Evolutionary conservation across 2,329 filamentous ascomycete genomes (phyloP).

Genomic region (Ceratocystiopsis brevicomis): DNA sequence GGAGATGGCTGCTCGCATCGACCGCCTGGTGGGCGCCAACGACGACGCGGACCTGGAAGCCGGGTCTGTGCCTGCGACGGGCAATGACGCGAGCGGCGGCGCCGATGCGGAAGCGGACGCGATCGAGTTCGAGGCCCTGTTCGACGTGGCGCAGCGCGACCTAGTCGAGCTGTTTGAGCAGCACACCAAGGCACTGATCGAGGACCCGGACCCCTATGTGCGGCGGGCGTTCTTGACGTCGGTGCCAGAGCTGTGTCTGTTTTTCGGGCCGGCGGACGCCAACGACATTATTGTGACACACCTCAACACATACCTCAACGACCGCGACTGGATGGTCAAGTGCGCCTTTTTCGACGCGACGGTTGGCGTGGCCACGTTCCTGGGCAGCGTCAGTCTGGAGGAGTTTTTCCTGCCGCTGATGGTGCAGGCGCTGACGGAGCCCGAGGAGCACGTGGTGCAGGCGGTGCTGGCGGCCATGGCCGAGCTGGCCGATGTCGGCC

Average conservation of each 20-base stretch:
- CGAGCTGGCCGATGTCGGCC: constrained; percentile 68
- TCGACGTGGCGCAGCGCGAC: constrained; percentile 70
- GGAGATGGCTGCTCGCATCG: constrained; percentile 34
- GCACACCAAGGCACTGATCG: constrained; percentile 77
- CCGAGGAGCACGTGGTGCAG: constrained; percentile 87
- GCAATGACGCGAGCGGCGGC: constrained; percentile 16
- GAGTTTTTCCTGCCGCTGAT: constrained; percentile 92
- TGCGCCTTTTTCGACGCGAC: constrained; percentile 94
- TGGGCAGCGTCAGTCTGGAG: constrained; percentile 76
- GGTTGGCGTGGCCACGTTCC: constrained; percentile 76
- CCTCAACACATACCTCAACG: constrained; percentile 91
- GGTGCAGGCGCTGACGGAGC: constrained; percentile 82
- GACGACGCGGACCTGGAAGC: constrained; percentile 2
- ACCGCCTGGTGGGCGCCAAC: constrained; percentile 2
- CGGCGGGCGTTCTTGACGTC: constrained; percentile 81
- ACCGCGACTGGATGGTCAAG: constrained; percentile 89
- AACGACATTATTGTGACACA: constrained; percentile 95
- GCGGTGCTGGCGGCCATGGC: constrained; percentile 75
- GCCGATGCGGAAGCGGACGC: not conserved
- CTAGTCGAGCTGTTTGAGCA: constrained; percentile 68
- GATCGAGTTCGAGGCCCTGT: constrained; percentile 50
- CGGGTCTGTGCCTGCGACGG: constrained; percentile 11
- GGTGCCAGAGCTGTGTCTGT: constrained; percentile 79
- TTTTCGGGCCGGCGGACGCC: constrained; percentile 79
- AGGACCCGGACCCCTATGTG: constrained; percentile 70